Base-by-base conservation (phyloP, 2,329 filamentous ascomycete species). In the Penicillium sp. region DNA sequence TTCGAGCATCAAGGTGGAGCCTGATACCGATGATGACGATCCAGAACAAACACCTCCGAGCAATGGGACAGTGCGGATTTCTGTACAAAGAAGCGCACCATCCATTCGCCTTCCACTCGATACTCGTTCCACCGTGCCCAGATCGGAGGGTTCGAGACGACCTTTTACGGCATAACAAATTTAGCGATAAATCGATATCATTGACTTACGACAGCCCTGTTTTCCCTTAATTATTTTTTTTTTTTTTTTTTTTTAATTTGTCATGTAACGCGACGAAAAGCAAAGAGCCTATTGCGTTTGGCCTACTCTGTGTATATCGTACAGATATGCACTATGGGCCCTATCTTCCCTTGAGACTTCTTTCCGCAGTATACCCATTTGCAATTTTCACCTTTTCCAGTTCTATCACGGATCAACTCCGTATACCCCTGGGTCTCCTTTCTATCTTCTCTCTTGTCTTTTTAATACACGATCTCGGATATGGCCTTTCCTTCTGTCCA, bases 1-100 rank as follows among this genome's bases (percentile, higher is more conserved):
- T 53, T 74, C 74, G 37, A 77, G 69, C 38, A 64, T 77, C 44
- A 73, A 69, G 36, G 71, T 78, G 1, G 61, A 71, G 8, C 76
- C 77, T 3, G 66, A 72, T 50, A 65, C 72, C 36, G 73, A 70
- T 31, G 62, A 61, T n/a, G 35, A 63, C 36, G 55, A 60, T 43
- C 51, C 57, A 5, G 52, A 61, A 8, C 57, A 55, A 14, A 50
- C 56, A 25, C 64, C 65, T 9, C 57, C 57, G 5, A 63, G 58
- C 42, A 72, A 73, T 45, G 66, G 66, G 25, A 73, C 71, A 7
- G 65, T 65, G 8, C 58, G 56, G 4, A 67, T 69, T 31, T 7
- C 45, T 54, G 7, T 40, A 14, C 60, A 45, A 41, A 59, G 46
- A 46, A 47, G 19, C 9, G 31, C 55, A 3, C 45, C 52, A 28